Evolutionary conservation across 2,329 filamentous ascomycete genomes (phyloP).

Genomic region (Aspergillus unguis): DNA sequence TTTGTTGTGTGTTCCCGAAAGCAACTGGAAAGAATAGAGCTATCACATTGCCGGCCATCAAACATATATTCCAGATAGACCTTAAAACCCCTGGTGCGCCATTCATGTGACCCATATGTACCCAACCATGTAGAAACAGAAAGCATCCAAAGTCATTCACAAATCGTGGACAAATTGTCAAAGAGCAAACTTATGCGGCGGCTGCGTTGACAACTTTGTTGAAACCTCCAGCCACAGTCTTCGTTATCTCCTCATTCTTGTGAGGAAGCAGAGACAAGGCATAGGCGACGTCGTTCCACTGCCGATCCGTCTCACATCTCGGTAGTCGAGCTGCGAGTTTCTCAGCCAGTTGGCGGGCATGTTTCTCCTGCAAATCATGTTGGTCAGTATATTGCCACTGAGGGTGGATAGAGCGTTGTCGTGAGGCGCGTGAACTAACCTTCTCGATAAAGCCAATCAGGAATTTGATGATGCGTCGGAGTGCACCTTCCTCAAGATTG

Average conservation of each 20-base stretch:
- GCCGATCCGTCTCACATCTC: constrained; percentile 84
- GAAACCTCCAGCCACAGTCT: constrained; percentile 43
- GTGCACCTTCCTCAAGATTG: constrained; percentile 75
- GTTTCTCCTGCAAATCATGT: constrained; percentile 69
- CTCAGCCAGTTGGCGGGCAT: constrained; percentile 87
- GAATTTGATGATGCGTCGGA: constrained; percentile 86
- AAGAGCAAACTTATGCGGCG: constrained; percentile 46
- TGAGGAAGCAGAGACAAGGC: constrained; percentile 85
- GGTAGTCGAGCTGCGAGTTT: constrained; percentile 84
- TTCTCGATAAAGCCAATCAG: constrained; percentile 95
- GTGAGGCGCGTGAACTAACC: constrained; percentile 50
- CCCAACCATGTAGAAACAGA: background rate
- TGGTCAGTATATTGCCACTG: background rate
- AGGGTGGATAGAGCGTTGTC: constrained; percentile 1
- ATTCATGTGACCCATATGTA: background rate
- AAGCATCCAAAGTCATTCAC: background rate
- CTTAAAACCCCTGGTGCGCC: background rate
- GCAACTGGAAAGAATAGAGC: background rate
- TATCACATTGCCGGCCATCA: background rate
- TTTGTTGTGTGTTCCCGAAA: background rate
- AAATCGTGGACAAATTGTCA: background rate
- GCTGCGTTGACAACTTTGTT: constrained; percentile 63
- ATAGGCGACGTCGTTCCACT: constrained; percentile 97
- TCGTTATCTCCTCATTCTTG: constrained; percentile 48
- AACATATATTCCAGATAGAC: background rate